Conservation (phyloP, 169 alveolate species). For the Perkinsus olseni region DNA sequence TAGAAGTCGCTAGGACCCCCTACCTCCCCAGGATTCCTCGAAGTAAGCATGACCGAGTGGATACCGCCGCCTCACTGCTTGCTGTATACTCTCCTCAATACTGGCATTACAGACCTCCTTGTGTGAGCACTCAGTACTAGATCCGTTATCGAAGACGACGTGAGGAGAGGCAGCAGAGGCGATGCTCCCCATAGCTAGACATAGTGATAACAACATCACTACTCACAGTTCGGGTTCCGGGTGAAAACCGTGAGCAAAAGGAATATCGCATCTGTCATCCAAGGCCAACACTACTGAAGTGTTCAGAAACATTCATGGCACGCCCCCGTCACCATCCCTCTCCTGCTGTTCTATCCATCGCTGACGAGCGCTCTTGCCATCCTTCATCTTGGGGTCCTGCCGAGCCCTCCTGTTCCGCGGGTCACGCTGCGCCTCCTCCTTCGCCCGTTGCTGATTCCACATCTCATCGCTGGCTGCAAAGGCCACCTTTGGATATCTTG, state of each 20-base stretch:
- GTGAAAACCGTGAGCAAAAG: too few relatives aligned
- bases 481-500: slow-evolving; percentile 1
- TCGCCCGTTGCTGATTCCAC: neutral
- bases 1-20: neutral
- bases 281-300: neutral
- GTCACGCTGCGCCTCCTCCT: neutral
- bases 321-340: neutral
- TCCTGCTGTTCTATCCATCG: neutral
- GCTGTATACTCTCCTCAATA: too few relatives aligned
- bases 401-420: neutral
- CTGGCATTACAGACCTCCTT: too few relatives aligned
- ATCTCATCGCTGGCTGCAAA: neutral
- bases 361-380: neutral
- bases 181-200: too few relatives aligned
- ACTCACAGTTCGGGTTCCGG: too few relatives aligned
- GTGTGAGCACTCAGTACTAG: too few relatives aligned
- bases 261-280: neutral
- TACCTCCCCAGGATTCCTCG: neutral
- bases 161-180: too few relatives aligned
- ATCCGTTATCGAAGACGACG: too few relatives aligned
- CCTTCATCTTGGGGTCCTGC: slow-evolving; percentile 1
- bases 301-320: neutral
- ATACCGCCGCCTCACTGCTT: neutral
- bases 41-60: neutral
- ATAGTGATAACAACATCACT: too few relatives aligned